phyloP scores from a whole-genome alignment of 2,329 filamentous ascomycete species.

The Apiospora marii region DNA sequence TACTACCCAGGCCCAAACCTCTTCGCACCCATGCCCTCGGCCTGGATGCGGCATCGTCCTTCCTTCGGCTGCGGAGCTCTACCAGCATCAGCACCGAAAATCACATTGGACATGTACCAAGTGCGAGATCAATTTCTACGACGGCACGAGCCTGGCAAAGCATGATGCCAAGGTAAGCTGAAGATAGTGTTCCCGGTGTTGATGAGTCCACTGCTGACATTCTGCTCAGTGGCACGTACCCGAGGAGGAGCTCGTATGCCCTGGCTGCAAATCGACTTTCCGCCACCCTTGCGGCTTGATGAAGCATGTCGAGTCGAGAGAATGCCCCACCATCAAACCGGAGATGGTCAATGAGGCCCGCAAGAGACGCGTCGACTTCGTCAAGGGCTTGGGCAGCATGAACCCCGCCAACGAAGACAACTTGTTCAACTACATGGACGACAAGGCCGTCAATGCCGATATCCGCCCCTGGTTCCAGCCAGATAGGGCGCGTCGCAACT shows the following conservation, averaged over 20 bases:
- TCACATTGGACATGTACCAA: not conserved
- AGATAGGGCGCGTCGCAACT: not conserved
- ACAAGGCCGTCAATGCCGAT: not conserved
- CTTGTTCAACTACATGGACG: not conserved
- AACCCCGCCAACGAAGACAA: slow-evolving; percentile 25
- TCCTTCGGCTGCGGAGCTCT: not conserved
- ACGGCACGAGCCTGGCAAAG: not conserved
- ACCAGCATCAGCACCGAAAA: slow-evolving; percentile 16
- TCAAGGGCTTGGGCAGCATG: slow-evolving; percentile 23
- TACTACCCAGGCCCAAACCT: not conserved
- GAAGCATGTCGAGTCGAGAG: slow-evolving; percentile 52
- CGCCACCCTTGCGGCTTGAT: slow-evolving; percentile 48
- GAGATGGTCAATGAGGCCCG: slow-evolving; percentile 44
- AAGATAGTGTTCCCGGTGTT: not conserved
- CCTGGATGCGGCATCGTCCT: not conserved
- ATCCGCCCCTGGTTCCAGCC: slow-evolving; percentile 15
- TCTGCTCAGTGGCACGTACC: not conserved
- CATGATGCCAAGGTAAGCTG: slow-evolving; percentile 48
- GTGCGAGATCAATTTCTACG: not conserved
- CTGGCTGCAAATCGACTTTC: slow-evolving; percentile 53
- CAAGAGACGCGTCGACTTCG: slow-evolving; percentile 47
- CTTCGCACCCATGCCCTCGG: not conserved
- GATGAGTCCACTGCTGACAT: not conserved
- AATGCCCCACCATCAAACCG: slow-evolving; percentile 48
- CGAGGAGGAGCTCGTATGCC: slow-evolving; percentile 49